Evolutionary conservation across 345 rosid genomes (phyloP).

Genomic region (Populus tremula): DNA sequence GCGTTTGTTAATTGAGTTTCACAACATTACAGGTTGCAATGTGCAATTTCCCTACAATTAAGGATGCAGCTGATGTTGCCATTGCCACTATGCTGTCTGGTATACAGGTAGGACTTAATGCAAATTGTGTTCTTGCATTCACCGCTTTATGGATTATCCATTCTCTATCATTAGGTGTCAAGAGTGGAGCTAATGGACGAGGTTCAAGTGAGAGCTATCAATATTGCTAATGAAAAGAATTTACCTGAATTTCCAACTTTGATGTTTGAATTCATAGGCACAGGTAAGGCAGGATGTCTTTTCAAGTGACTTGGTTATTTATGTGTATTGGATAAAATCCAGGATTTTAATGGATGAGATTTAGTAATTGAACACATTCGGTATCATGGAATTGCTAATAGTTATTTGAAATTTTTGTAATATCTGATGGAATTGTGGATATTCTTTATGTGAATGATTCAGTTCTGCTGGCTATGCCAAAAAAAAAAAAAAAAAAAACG

Average conservation of each 20-base stretch:
- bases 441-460: neutral
- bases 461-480: neutral
- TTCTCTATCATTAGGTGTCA: constrained; percentile 54
- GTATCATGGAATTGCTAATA: neutral
- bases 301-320: neutral
- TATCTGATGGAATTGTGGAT: neutral
- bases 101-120: constrained; percentile 58
- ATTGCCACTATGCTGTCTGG: constrained; percentile 83
- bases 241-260: constrained; percentile 77
- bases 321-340: neutral
- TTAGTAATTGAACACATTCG: neutral
- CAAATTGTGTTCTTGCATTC: constrained; percentile 9
- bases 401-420: neutral
- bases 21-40: constrained; percentile 70
- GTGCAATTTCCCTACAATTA: constrained; percentile 86
- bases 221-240: constrained; percentile 79
- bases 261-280: constrained; percentile 93
- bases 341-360: neutral
- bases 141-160: constrained; percentile 14
- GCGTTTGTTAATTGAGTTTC: neutral
- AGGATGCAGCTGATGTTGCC: constrained; percentile 98
- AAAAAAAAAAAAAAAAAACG: no score
- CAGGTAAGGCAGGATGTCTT: constrained; percentile 44
- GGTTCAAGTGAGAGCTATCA: constrained; percentile 78
- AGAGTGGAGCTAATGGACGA: constrained; percentile 90